These are phyloP conservation scores for Penicillium capsulatum DNA, from an alignment of 2,329 filamentous ascomycete genomes.

Conservation along the genomic window DNA sequence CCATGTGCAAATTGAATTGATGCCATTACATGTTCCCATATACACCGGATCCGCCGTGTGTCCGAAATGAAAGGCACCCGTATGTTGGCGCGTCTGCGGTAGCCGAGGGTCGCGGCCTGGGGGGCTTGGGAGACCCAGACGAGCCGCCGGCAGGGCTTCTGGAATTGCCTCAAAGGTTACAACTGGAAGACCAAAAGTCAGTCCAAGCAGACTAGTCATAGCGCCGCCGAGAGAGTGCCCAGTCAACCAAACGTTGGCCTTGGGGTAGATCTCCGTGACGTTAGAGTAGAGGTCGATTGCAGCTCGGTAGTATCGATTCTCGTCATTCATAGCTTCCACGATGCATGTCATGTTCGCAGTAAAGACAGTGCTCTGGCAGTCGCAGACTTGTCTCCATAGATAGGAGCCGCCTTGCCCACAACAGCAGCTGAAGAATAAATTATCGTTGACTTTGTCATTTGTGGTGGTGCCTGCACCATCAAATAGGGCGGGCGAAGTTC, in stretches of 20 bases:
- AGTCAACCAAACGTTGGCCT: constrained; percentile 79
- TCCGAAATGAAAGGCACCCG: constrained; percentile 83
- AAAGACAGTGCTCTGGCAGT: constrained; percentile 83
- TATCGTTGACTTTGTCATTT: constrained; percentile 97
- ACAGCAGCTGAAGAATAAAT: constrained; percentile 96
- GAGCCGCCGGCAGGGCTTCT: constrained; percentile 78
- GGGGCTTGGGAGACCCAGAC: constrained; percentile 79
- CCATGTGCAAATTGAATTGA: constrained; percentile 81
- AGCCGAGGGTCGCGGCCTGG: constrained; percentile 68
- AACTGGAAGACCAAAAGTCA: constrained; percentile 87
- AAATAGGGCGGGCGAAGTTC: constrained; percentile 83
- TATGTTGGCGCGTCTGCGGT: constrained; percentile 67
- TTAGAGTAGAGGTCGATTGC: constrained; percentile 88
- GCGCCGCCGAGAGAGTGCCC: constrained; percentile 92
- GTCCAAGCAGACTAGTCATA: constrained; percentile 77
- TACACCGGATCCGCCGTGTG: constrained; percentile 95
- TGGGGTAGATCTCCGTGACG: constrained; percentile 80
- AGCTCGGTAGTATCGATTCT: constrained; percentile 88
- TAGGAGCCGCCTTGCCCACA: constrained; percentile 89
- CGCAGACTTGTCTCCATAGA: constrained; percentile 87
- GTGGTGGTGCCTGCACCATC: constrained; percentile 96
- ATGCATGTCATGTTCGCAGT: constrained; percentile 92
- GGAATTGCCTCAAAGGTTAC: constrained; percentile 92
- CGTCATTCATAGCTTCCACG: constrained; percentile 65
- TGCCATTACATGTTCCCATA: constrained; percentile 88